Evolutionary conservation across 2,329 filamentous ascomycete species (phyloP), one percentile per base, ranked within the genome.

Genomic region (Cercospora zeae-maydis): DNA sequence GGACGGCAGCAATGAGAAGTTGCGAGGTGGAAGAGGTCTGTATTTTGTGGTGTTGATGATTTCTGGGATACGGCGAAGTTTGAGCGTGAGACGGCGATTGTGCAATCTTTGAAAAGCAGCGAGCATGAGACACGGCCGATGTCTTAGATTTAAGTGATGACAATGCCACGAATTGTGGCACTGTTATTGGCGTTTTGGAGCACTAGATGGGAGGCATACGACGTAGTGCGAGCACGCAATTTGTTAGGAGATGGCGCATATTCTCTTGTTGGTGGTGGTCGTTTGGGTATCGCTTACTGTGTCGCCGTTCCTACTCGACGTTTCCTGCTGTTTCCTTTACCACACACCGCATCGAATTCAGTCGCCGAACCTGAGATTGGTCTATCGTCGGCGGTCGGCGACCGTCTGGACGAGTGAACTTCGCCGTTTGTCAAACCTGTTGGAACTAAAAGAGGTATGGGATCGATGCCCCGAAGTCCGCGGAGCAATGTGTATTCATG

Each of bases 221-320:
- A 27, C 24, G 24, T 53, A 53, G 27, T 34, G 49, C 49, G 30
- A 53, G 49, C 49, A 53, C 49, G 49, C 49, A 31, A 53, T 53
- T 34, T 34, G n/a, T 34, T 19, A 4, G n/a, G 31, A 34, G 10
- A 27, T 53, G 49, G 10, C 16, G 30, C 16, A 30, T 19, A 13
- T 53, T 27, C 27, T n/a, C 24, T 52, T 24, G 33, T 27, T 33
- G 16, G 21, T 52, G 24, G 30, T 52, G 7, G 24, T 33, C 14
- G 47, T 31, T 31, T 21, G 21, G 31, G 49, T 13, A 34, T 53
- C 49, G 31, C 24, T 34, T n/a, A 27, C 31, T 14, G 31, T 53
- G 49, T 34, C 30, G 30, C 16, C 49, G 31, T 53, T 53, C n/a
- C 19, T 27, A 27, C 27, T 49, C 7, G 21, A 30, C 3, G 8